phyloP scores from a whole-genome alignment of 2,329 filamentous ascomycete species.

The Exophiala calicioides region DNA sequence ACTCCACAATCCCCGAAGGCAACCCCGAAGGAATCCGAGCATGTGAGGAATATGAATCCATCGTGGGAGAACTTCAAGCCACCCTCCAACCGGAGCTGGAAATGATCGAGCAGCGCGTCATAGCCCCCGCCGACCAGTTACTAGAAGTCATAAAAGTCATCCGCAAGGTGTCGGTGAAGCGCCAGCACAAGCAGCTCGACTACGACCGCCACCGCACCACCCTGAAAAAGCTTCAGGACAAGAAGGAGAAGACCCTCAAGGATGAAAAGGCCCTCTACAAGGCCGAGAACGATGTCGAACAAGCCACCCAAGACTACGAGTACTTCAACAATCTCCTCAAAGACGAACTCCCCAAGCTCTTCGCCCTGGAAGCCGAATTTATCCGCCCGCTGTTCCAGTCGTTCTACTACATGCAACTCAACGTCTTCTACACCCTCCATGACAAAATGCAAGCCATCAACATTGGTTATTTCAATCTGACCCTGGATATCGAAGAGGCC shows the following conservation, averaged over 20 bases:
- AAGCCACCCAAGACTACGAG: conserved; percentile 92
- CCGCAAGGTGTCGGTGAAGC: conserved; percentile 82
- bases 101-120: conserved; percentile 92
- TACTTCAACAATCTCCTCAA: conserved; percentile 98
- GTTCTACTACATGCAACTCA: conserved; percentile 99
- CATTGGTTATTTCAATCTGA: conserved; percentile 96
- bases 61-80: conserved; percentile 86
- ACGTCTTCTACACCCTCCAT: conserved; percentile 97
- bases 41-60: conserved; percentile 92
- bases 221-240: conserved; percentile 93
- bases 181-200: conserved; percentile 96
- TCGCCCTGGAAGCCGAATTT: conserved; percentile 85
- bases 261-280: conserved; percentile 98
- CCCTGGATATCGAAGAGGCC: conserved; percentile 84
- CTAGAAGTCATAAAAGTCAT: conserved; percentile 94
- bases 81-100: conserved; percentile 89
- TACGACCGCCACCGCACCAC: conserved; percentile 82
- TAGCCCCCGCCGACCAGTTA: conserved; percentile 89
- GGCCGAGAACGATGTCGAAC: conserved; percentile 86
- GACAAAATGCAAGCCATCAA: conserved; percentile 97
- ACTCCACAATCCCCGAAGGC: conserved; percentile 75
- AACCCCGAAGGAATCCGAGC: conserved; percentile 92
- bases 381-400: conserved; percentile 97
- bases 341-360: conserved; percentile 90
- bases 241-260: conserved; percentile 94